Conservation (phyloP, 2,329 filamentous ascomycete genomes). For the Fusarium decemcellulare region DNA sequence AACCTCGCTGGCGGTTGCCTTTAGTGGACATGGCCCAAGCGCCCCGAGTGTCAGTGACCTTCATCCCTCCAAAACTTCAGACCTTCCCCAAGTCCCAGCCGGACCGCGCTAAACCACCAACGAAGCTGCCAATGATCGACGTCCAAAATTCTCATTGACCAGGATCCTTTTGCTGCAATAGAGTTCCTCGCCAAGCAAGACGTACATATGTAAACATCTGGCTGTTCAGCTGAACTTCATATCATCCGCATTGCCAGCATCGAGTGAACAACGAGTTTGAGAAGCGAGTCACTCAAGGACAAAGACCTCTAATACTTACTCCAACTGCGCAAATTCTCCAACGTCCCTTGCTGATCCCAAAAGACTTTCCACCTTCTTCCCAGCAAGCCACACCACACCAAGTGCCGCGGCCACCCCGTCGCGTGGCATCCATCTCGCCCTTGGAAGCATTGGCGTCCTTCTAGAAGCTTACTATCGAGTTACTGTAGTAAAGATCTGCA, state of each 20-base stretch:
- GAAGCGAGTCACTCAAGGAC: neutral
- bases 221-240: neutral
- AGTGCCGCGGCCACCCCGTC: constrained; percentile 8
- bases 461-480: neutral
- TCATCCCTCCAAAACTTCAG: neutral
- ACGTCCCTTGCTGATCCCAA: neutral
- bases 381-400: neutral
- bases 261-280: neutral
- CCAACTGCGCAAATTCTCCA: neutral
- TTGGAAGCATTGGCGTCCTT: neutral
- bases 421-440: neutral
- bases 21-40: constrained; percentile 5
- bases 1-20: constrained; percentile 2
- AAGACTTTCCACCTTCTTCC: neutral
- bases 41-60: neutral
- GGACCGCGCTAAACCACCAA: constrained; percentile 1
- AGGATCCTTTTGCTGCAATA: neutral
- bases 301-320: neutral
- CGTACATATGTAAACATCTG: no score
- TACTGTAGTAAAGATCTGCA: neutral
- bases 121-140: neutral
- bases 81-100: constrained; percentile 2
- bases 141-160: neutral
- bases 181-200: neutral
- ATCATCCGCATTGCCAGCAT: neutral